Conservation (phyloP, 495 filamentous ascomycete species). For the Xylaria scruposa region DNA sequence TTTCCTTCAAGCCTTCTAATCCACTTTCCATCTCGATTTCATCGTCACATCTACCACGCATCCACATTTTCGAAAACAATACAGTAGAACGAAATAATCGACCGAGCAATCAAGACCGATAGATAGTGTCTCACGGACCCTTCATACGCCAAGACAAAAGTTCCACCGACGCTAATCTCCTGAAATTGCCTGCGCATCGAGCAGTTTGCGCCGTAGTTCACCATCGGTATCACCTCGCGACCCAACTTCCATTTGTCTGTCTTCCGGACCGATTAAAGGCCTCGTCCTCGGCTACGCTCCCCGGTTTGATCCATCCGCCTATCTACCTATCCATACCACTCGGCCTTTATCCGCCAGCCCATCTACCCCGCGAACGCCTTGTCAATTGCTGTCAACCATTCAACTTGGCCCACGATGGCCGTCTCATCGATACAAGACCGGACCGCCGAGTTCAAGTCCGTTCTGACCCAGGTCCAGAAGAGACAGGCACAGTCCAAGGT, state of each 20-base stretch:
- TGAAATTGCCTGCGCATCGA: conserved; percentile 17
- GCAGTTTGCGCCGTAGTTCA: not conserved
- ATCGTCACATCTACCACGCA: not conserved
- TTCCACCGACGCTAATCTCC: conserved; percentile 15
- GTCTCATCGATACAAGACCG: conserved; percentile 89
- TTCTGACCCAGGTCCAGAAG: conserved; percentile 83
- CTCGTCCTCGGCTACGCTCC: not conserved
- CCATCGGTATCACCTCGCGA: not conserved
- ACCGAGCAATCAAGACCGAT: not conserved
- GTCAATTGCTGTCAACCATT: not conserved
- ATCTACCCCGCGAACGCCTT: not conserved
- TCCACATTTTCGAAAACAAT: not conserved
- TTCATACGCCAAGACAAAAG: not conserved
- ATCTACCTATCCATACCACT: not conserved
- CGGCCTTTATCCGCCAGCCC: not conserved
- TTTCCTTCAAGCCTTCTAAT: not conserved
- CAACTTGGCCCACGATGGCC: conserved; percentile 17
- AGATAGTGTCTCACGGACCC: not conserved
- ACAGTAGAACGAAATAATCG: not conserved
- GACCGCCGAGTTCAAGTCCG: conserved; percentile 90
- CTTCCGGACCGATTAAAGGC: not conserved
- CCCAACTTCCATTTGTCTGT: not conserved
- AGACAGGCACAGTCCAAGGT: conserved; percentile 72
- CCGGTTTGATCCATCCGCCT: not conserved
- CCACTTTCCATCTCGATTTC: not conserved